These are phyloP conservation scores for Hyaloperonospora brassicae DNA, from an alignment of 352 stramenopile species.

Conservation along the genomic window DNA sequence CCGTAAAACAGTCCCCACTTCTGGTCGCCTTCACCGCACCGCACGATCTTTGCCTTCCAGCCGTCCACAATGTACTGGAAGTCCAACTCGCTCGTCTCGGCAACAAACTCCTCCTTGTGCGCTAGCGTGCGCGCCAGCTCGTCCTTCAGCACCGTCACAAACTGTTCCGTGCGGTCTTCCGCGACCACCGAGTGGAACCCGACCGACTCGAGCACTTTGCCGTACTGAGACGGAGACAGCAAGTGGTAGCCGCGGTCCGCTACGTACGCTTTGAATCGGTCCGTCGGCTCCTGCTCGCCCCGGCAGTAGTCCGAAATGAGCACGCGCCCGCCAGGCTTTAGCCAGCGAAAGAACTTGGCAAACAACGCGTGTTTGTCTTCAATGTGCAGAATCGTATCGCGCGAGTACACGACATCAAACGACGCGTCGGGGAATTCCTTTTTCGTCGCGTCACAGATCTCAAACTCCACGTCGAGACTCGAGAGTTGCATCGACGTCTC, in stretches of 20 bases:
- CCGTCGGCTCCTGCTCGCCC: constrained; percentile 38
- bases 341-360: constrained; percentile 53
- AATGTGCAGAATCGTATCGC: constrained; percentile 73
- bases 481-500: constrained; percentile 49
- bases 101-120: constrained; percentile 58
- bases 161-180: constrained; percentile 63
- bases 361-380: constrained; percentile 53
- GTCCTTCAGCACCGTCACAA: constrained; percentile 54
- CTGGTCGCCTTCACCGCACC: constrained; percentile 58
- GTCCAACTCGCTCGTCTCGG: constrained; percentile 56
- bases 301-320: constrained; percentile 70
- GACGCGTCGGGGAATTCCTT: constrained; percentile 49
- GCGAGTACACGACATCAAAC: constrained; percentile 71
- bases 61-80: constrained; percentile 63
- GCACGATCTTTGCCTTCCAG: constrained; percentile 60
- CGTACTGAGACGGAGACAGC: constrained; percentile 53
- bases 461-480: constrained; percentile 49
- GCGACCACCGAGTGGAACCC: constrained; percentile 48
- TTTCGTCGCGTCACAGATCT: constrained; percentile 61
- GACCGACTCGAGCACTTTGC: constrained; percentile 35
- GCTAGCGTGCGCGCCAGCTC: constrained; percentile 47
- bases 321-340: constrained; percentile 53
- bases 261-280: constrained; percentile 57
- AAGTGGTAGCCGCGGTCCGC: constrained; percentile 57
- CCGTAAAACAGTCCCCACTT: constrained; percentile 74